Evolutionary conservation across 495 filamentous ascomycete species (phyloP), one percentile per base, ranked within the genome.

Genomic region (Cercophora newfieldiana): DNA sequence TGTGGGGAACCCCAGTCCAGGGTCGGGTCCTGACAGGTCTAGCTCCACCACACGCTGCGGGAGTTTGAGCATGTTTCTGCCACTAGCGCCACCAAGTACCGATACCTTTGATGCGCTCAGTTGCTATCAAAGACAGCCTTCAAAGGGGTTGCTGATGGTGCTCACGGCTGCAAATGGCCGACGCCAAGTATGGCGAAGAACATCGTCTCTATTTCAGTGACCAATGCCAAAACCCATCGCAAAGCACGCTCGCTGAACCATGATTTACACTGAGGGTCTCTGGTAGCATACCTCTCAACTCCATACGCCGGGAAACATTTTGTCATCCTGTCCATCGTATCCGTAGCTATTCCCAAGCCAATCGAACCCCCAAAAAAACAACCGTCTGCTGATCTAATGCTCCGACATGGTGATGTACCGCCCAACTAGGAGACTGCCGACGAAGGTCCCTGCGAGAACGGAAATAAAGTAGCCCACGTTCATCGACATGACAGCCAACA

Each of bases 401-500:
- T 77, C 74, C 16, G 61, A 57, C 7, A 64, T 57, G 67, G 53
- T 71, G 48, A 76, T 75, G 69, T 88, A 93, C 66, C 94, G 82
- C 14, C 94, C 94, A 56, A 94, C 82, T 0, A 86, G 84, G 37
- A 98, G 78, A 76, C 94, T 94, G 16, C 94, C 94, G 3, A 95
- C 70, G 73, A 97, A 97, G 1, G 87, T 84, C 6, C 94, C 94
- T 6, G 79, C 90, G 24, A 98, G 85, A 0, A 97, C 85, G 1
- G 94, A 93, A 26, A 94, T 78, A 78, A 97, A 97, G 72, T 97
- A 98, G n/a, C 94, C 94, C 51, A 97, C 86, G 71, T 98, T 98
- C 86, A 94, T 86, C 3, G 93, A 95, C 94, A 98, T 98, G 70
- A 97, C 91, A n/a, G 91, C 94, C 79, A 98, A 81, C 94, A 98